Evolutionary conservation across 108 stramenopile species (phyloP).

Genomic region (Stephanodiscus minutulus): DNA sequence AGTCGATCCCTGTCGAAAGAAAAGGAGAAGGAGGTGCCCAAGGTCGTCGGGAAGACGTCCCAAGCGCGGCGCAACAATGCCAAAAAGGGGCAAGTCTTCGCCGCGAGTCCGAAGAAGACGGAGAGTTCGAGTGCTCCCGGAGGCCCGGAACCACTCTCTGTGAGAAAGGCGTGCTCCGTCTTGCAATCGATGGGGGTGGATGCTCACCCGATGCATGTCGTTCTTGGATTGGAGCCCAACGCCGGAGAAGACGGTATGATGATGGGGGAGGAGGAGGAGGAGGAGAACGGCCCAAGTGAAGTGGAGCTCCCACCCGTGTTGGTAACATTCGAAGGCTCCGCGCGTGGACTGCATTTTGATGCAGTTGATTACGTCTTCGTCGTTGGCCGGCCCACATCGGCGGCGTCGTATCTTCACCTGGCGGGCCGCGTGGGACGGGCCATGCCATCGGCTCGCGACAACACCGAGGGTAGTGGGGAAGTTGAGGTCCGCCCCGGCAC

Average conservation of each 20-base stretch:
- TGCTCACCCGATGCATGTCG: slow-evolving; percentile 61
- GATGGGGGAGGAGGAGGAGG: slow-evolving; percentile 14
- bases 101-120: slow-evolving; percentile 27
- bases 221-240: slow-evolving; percentile 56
- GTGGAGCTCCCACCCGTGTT: slow-evolving; percentile 53
- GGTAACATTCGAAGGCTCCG: slow-evolving; percentile 71
- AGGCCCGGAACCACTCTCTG: slow-evolving; percentile 47
- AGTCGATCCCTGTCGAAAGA: slow-evolving; percentile 48
- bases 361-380: slow-evolving; percentile 66
- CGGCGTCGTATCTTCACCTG: slow-evolving; percentile 78
- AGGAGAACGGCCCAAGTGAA: slow-evolving; percentile 19
- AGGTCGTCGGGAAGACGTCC: slow-evolving; percentile 25
- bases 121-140: slow-evolving; percentile 14
- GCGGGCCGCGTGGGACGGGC: slow-evolving; percentile 73
- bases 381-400: slow-evolving; percentile 54
- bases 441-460: slow-evolving; percentile 18
- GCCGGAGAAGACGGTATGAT: slow-evolving; percentile 24
- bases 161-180: slow-evolving; percentile 51
- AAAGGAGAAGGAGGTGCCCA: slow-evolving; percentile 37
- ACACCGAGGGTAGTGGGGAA: slow-evolving; percentile 10
- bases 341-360: slow-evolving; percentile 77
- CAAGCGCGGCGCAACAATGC: slow-evolving; percentile 44
- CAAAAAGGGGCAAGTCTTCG: slow-evolving; percentile 15
- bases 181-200: slow-evolving; percentile 52
- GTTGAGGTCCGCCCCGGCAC: slow-evolving; percentile 55